These are phyloP conservation scores for Penicillium salamii DNA, from an alignment of 495 filamentous ascomycete species.

Conservation along the genomic window DNA sequence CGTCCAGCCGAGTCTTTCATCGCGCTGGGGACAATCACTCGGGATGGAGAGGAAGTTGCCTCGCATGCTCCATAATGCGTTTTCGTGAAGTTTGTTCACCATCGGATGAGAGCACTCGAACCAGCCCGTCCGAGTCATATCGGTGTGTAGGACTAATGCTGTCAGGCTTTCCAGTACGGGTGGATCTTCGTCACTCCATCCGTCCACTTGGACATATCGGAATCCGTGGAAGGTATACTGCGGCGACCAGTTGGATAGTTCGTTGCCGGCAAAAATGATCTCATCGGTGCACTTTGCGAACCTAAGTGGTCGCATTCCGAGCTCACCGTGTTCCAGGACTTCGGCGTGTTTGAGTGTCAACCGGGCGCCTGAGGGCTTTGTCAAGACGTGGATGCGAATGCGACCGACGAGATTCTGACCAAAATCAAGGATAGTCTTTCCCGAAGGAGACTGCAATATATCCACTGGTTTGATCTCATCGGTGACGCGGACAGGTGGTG, in stretches of 20 bases:
- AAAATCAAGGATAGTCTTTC: no score
- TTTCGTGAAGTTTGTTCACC: slow-evolving; percentile 50
- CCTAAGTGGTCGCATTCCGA: slow-evolving; percentile 45
- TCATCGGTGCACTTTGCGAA: slow-evolving; percentile 37
- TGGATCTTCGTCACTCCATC: slow-evolving; percentile 31
- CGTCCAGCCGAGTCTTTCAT: slow-evolving; percentile 57
- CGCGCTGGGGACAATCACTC: slow-evolving; percentile 55
- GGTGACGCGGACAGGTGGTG: no score
- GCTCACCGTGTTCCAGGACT: slow-evolving; percentile 36
- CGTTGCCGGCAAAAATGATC: slow-evolving; percentile 20
- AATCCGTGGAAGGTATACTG: slow-evolving; percentile 57
- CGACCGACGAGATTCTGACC: no score
- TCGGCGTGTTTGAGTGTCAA: no score
- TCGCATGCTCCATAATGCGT: slow-evolving; percentile 51
- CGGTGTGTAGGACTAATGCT: slow-evolving; percentile 49
- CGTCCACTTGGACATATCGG: slow-evolving; percentile 48
- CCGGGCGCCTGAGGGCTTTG: no score
- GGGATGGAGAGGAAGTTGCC: slow-evolving; percentile 54
- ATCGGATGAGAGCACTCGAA: slow-evolving; percentile 46
- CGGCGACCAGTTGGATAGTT: slow-evolving; percentile 25
- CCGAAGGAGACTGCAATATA: no score
- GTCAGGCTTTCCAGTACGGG: slow-evolving; percentile 15
- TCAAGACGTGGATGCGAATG: no score
- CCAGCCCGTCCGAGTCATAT: slow-evolving; percentile 45
- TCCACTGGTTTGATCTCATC: no score